Percentiles rank a stretch among this genome's conserved stretches.
Conservation (phyloP, 2,329 filamentous ascomycete genomes). For the Fusarium piperis region DNA sequence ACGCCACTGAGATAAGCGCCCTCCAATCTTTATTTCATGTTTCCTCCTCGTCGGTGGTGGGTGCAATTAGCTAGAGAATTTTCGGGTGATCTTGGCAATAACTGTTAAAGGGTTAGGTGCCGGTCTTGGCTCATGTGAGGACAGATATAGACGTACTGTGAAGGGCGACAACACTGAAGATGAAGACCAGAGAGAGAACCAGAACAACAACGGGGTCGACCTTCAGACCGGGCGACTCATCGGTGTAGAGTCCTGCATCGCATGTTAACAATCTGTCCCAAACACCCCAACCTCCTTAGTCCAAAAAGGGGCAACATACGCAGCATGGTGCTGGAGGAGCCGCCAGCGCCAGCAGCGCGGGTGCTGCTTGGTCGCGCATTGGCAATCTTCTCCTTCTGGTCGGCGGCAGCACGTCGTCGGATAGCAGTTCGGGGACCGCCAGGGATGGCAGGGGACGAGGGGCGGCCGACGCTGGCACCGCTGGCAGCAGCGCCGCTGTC, state of each 20-base stretch:
- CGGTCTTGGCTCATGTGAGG: background rate
- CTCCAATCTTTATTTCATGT: slow-evolving; percentile 4
- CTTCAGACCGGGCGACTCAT: slow-evolving; percentile 96
- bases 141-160: slow-evolving; percentile 75
- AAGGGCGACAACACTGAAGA: slow-evolving; percentile 96
- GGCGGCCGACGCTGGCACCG: slow-evolving; percentile 77
- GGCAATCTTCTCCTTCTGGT: slow-evolving; percentile 96
- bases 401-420: slow-evolving; percentile 91
- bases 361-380: slow-evolving; percentile 94
- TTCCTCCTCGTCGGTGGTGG: slow-evolving; percentile 10
- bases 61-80: slow-evolving; percentile 73
- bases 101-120: slow-evolving; percentile 63
- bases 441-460: slow-evolving; percentile 87
- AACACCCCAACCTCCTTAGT: background rate
- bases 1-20: slow-evolving; percentile 37
- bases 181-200: slow-evolving; percentile 96
- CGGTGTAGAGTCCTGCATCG: slow-evolving; percentile 85
- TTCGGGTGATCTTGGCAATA: slow-evolving; percentile 93
- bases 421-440: slow-evolving; percentile 96
- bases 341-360: slow-evolving; percentile 90
- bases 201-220: slow-evolving; percentile 98
- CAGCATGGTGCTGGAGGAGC: slow-evolving; percentile 98
- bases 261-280: slow-evolving; percentile 40
- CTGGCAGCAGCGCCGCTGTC: slow-evolving; percentile 66
- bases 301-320: slow-evolving; percentile 66